Conservation (phyloP, 352 stramenopile genomes). For the Globisporangium echinulatum region DNA sequence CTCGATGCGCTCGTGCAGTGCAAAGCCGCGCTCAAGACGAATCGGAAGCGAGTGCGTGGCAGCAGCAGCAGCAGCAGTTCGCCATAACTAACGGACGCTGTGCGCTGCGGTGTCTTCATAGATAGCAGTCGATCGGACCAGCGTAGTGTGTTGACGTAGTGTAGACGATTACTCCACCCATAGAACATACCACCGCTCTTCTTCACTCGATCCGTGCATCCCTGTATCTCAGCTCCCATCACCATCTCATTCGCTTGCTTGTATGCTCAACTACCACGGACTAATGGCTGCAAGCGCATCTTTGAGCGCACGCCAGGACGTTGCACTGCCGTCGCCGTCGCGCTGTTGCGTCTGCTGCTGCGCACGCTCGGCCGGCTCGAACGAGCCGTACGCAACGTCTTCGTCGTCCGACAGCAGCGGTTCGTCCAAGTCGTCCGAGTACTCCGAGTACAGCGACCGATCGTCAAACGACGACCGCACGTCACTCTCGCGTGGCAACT, state of each 20-base stretch:
- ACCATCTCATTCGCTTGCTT: no score
- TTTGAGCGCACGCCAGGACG: constrained; percentile 44
- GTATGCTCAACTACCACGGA: constrained; percentile 38
- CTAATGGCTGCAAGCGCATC: constrained; percentile 61
- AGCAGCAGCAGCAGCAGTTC: no score
- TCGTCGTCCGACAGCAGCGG: constrained; percentile 63
- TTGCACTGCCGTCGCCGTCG: constrained; percentile 2
- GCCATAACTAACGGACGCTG: no score
- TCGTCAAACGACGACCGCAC: constrained; percentile 9
- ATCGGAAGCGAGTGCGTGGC: no score
- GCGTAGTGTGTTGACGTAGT: no score
- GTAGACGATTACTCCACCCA: no score
- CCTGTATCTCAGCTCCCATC: no score
- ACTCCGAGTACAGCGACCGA: constrained; percentile 9
- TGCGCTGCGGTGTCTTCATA: no score
- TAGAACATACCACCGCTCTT: neutral
- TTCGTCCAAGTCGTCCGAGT: constrained; percentile 54
- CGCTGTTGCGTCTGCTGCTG: constrained; percentile 10
- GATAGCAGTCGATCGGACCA: no score
- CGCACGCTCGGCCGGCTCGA: constrained; percentile 17
- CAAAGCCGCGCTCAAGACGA: no score
- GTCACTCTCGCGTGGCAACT: neutral
- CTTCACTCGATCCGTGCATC: neutral
- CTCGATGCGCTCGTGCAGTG: no score
- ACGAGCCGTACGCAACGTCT: constrained; percentile 62